phyloP scores from a whole-genome alignment of 2,329 filamentous ascomycete genomes.

The Diaporthe eres region DNA sequence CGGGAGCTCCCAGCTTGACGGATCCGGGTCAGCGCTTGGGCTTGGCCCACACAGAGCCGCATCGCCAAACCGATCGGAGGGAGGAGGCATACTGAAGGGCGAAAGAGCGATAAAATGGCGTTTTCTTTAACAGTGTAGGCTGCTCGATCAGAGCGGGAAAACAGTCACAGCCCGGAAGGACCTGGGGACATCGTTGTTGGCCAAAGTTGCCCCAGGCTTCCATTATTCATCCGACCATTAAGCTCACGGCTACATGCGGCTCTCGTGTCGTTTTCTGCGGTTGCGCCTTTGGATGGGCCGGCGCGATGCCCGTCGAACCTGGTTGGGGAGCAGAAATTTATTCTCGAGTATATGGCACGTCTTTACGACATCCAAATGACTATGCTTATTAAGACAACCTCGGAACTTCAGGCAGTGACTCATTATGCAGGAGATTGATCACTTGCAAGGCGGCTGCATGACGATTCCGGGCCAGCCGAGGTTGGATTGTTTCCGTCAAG shows the following conservation, averaged over 20 bases:
- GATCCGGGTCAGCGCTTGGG: background rate
- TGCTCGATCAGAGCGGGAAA: too few species aligned
- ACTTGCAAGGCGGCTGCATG: too few species aligned
- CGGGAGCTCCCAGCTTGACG: slow-evolving; percentile 21
- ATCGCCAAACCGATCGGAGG: background rate
- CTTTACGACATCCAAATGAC: background rate
- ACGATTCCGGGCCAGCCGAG: slow-evolving; percentile 1
- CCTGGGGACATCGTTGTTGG: background rate
- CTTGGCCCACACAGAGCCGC: slow-evolving; percentile 26
- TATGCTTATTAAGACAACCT: background rate
- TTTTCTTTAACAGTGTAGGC: background rate
- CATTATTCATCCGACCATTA: background rate
- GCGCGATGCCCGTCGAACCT: too few species aligned
- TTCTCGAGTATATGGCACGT: background rate
- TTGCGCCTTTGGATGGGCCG: background rate
- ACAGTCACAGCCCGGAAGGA: background rate
- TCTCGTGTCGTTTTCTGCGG: background rate
- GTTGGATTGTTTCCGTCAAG: too few species aligned
- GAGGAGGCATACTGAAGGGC: background rate
- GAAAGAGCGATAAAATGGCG: background rate
- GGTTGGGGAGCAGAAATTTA: background rate
- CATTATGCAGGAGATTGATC: background rate
- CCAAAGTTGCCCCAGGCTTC: background rate
- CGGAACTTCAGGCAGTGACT: background rate
- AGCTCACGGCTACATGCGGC: slow-evolving; percentile 15